phyloP scores from a whole-genome alignment of 371 early-diverging fungal genomes.

The Polyrhizophydium stewartii region DNA sequence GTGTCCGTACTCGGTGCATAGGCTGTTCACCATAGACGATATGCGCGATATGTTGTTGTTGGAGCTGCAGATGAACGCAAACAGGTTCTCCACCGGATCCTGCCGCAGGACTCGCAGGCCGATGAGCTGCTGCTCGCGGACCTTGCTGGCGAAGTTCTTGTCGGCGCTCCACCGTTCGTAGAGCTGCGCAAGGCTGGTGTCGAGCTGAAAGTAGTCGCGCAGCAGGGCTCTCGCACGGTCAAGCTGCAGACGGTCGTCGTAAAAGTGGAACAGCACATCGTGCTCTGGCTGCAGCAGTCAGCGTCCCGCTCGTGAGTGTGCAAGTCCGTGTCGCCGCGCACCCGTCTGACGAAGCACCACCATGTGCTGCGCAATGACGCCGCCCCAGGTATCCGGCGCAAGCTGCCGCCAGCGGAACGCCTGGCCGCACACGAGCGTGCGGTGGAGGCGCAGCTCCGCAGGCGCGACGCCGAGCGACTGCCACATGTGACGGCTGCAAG shows the following conservation, averaged over 20 bases:
- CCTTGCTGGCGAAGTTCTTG: slow-evolving; percentile 58
- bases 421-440: slow-evolving; percentile 82
- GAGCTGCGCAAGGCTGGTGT: slow-evolving; percentile 30
- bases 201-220: slow-evolving; percentile 28
- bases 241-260: not conserved
- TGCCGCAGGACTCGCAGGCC: slow-evolving; percentile 84
- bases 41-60: slow-evolving; percentile 97
- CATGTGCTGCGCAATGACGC: slow-evolving; percentile 16
- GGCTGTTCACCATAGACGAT: slow-evolving; percentile 65
- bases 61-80: slow-evolving; percentile 92
- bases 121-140: slow-evolving; percentile 32
- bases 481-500: too few relatives aligned
- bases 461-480: slow-evolving; percentile 52
- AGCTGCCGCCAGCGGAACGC: slow-evolving; percentile 74
- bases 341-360: slow-evolving; percentile 20
- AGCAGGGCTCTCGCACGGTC: slow-evolving; percentile 5
- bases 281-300: not conserved
- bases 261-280: slow-evolving; percentile 10
- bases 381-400: slow-evolving; percentile 25
- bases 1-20: slow-evolving; percentile 63
- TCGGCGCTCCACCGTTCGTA: slow-evolving; percentile 73
- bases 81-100: slow-evolving; percentile 83
- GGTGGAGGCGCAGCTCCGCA: slow-evolving; percentile 66
- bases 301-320: not conserved
- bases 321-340: not conserved